phyloP scores from a whole-genome alignment of 1,284 basidiomycete species.

The Phylloboletellus chloephorus region DNA sequence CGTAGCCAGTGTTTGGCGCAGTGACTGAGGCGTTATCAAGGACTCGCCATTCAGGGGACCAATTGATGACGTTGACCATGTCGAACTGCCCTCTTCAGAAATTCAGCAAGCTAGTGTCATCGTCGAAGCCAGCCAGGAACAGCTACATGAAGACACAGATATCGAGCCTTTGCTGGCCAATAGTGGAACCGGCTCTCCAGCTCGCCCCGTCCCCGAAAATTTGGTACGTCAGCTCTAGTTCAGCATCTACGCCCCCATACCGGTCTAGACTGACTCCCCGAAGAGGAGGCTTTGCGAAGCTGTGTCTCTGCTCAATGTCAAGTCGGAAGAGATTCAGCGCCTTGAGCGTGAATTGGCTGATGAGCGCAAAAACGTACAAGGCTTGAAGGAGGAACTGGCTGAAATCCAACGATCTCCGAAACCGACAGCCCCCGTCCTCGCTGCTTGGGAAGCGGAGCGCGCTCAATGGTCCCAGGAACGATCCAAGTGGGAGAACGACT shows the following conservation, averaged over 20 bases:
- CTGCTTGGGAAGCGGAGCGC: constrained; percentile 27
- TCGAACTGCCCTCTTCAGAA: constrained; percentile 26
- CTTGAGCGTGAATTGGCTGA: constrained; percentile 26
- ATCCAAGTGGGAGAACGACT: constrained; percentile 20
- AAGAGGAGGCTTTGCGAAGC: constrained; percentile 29
- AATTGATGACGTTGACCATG: constrained; percentile 11
- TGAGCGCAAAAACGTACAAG: constrained; percentile 10
- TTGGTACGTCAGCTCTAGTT: constrained; percentile 15
- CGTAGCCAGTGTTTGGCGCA: neutral
- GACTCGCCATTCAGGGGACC: neutral
- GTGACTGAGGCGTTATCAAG: constrained; percentile 11
- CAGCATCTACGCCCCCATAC: neutral
- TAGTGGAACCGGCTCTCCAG: constrained; percentile 20
- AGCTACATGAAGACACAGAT: constrained; percentile 22
- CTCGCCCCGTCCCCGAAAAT: constrained; percentile 12
- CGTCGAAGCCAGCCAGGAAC: constrained; percentile 29
- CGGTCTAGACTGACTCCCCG: constrained; percentile 26
- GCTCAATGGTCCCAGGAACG: constrained; percentile 24
- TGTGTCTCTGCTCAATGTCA: constrained; percentile 32
- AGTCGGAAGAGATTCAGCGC: constrained; percentile 36
- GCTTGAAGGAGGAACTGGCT: constrained; percentile 13
- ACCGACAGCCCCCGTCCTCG: constrained; percentile 11
- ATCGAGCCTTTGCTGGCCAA: constrained; percentile 4
- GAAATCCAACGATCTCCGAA: constrained; percentile 13
- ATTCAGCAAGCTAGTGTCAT: constrained; percentile 25